Evolutionary conservation across 2,329 filamentous ascomycete species (phyloP).

Genomic region (Cladosporium sp.): DNA sequence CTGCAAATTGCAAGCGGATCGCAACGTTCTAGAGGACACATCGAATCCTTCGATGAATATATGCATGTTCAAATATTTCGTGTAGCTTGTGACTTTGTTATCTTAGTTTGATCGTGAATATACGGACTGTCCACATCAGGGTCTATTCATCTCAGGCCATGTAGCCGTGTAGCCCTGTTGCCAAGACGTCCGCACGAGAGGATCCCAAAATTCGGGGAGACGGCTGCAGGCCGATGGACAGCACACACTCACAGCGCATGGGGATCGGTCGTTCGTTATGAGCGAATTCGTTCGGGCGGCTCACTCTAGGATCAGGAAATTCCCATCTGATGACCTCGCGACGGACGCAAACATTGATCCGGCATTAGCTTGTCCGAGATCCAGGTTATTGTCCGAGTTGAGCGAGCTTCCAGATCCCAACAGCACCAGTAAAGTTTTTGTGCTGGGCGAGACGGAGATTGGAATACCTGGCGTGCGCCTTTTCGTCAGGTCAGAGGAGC

Average conservation of each 20-base stretch:
- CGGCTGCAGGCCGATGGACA: background rate
- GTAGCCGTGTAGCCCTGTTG: background rate
- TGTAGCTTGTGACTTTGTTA: no score
- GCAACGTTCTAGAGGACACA: background rate
- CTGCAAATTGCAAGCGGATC: background rate
- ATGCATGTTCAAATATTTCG: no score
- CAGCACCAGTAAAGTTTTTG: background rate
- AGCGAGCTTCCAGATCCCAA: background rate
- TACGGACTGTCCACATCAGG: no score
- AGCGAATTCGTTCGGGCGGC: background rate
- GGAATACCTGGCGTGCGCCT: background rate
- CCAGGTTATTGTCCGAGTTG: background rate
- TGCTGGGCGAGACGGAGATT: background rate
- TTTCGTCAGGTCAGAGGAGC: conserved; percentile 1
- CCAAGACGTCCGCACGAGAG: background rate
- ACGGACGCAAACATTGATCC: background rate
- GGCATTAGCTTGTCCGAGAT: background rate
- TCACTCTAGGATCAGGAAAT: background rate
- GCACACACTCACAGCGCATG: background rate
- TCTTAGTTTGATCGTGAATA: no score
- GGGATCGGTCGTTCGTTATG: background rate
- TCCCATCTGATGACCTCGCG: background rate
- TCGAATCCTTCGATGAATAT: no score
- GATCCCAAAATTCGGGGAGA: background rate
- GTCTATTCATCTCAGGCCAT: no score